Evolutionary conservation across 208 protist species (phyloP), one percentile per base, ranked within the genome.

Genomic region (Acanthamoeba sp.): DNA sequence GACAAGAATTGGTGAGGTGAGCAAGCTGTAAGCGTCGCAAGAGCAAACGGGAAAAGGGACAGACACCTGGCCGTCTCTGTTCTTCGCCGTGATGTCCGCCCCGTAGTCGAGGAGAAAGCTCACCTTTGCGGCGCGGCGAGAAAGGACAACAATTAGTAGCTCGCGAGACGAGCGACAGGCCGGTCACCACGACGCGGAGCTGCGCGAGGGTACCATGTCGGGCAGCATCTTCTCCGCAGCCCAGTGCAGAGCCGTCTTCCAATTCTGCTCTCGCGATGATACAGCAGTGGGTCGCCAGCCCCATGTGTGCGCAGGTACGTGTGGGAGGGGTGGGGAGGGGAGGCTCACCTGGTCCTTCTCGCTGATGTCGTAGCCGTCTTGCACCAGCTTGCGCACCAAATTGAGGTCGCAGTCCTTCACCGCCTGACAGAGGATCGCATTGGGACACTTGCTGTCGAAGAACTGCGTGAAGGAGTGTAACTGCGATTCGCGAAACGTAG

Each of bases 161-260:
- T n/a, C n/a, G n/a, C n/a, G n/a, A n/a, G n/a, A n/a, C n/a, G n/a
- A n/a, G n/a, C n/a, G n/a, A n/a, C n/a, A n/a, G n/a, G n/a, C n/a
- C n/a, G n/a, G n/a, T n/a, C n/a, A n/a, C n/a, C n/a, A n/a, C 22
- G 55, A 62, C 22, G 55, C 12, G 55, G 22, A 62, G 12, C 55
- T 27, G 55, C 55, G 16, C 12, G 16, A 12, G 22, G 16, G 62
- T 69, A 80, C 69, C 29, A 45, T 80, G 22, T 84, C 73, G 34
- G 73, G 73, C 0, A 34, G 48, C 73, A 42, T 42, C 10, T 84
- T 84, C 73, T 84, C 73, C 4, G 73, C 73, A 12, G 73, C 73
- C 73, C 73, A 84, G 40, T 84, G 73, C 38, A 84, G 73, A 5
- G 73, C 36, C 14, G 73, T 84, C 38, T 84, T 84, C 24, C 42